These are phyloP conservation scores for Talaromyces rugulosus DNA, from an alignment of 2,329 filamentous ascomycete genomes.

Conservation along the genomic window DNA sequence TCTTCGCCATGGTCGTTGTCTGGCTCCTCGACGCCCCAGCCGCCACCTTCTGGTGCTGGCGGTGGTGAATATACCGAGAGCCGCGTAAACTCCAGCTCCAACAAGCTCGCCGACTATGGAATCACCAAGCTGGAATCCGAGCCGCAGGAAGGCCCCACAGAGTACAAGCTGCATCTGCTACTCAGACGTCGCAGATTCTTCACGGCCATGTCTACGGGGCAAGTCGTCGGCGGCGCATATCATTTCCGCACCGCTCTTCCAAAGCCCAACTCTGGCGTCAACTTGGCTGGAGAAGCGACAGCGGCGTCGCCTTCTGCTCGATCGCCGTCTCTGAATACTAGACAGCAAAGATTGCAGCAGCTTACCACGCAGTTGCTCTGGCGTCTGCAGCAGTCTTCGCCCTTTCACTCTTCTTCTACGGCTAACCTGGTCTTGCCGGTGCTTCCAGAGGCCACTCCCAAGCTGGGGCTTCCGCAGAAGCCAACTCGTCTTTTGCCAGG, in stretches of 20 bases:
- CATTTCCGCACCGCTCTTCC: constrained; percentile 35
- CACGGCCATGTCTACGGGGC: constrained; percentile 63
- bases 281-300: constrained; percentile 16
- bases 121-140: constrained; percentile 80
- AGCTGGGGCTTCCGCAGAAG: constrained; percentile 53
- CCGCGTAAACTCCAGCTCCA: constrained; percentile 15
- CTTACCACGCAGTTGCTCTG: constrained; percentile 92
- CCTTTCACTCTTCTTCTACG: constrained; percentile 77
- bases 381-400: constrained; percentile 90
- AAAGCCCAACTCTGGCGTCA: constrained; percentile 26
- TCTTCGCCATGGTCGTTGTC: constrained; percentile 82
- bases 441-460: constrained; percentile 60
- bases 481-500: constrained; percentile 62
- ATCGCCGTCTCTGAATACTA: constrained; percentile 60
- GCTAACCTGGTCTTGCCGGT: constrained; percentile 70
- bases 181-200: constrained; percentile 74
- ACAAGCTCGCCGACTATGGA: constrained; percentile 52
- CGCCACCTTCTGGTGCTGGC: constrained; percentile 13
- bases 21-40: constrained; percentile 37
- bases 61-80: background rate
- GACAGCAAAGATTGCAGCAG: constrained; percentile 81
- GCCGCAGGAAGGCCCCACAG: constrained; percentile 87
- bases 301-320: constrained; percentile 25
- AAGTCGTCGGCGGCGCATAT: constrained; percentile 49
- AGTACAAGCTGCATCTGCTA: constrained; percentile 93